A percentile compares a stretch with the other conserved stretches of the same genome.
Conservation (phyloP, 176 grass and related monocot species). For the Aechmea fasciata region DNA sequence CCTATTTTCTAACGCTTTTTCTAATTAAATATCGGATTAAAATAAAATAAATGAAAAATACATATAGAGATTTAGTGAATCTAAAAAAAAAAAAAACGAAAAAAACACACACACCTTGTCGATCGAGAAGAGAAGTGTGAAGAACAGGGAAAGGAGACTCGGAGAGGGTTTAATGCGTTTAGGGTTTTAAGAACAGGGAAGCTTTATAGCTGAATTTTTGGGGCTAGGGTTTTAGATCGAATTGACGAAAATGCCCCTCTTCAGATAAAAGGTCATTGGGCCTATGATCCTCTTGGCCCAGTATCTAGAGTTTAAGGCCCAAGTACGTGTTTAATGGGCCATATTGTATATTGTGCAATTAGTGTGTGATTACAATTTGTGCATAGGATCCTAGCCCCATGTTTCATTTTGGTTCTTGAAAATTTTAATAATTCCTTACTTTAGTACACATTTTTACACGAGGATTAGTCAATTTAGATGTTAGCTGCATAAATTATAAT, state of each 20-base stretch:
- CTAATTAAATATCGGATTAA: neutral
- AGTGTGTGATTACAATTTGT: no score
- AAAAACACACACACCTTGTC: neutral
- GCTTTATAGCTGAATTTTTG: neutral
- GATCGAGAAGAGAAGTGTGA: neutral
- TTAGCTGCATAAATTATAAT: no score
- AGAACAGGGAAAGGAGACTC: neutral
- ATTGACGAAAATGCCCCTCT: neutral
- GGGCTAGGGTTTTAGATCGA: neutral
- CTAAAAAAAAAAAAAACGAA: neutral
- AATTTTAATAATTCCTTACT: no score
- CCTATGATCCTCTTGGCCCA: neutral
- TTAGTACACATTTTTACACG: no score
- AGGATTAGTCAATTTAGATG: no score
- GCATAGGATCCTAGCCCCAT: no score
- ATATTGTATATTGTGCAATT: no score
- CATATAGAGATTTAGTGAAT: neutral
- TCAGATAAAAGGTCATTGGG: neutral
- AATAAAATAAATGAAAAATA: neutral
- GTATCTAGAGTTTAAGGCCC: no score
- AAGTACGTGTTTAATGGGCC: no score
- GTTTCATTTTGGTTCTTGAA: no score
- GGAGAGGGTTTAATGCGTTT: conserved; percentile 6
- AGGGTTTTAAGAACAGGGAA: neutral
- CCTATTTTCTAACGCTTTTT: neutral